Percentiles rank a stretch among this genome's conserved stretches.
Evolutionary conservation across 2,329 filamentous ascomycete genomes (phyloP).

Genomic region (Beauveria medogensis): DNA sequence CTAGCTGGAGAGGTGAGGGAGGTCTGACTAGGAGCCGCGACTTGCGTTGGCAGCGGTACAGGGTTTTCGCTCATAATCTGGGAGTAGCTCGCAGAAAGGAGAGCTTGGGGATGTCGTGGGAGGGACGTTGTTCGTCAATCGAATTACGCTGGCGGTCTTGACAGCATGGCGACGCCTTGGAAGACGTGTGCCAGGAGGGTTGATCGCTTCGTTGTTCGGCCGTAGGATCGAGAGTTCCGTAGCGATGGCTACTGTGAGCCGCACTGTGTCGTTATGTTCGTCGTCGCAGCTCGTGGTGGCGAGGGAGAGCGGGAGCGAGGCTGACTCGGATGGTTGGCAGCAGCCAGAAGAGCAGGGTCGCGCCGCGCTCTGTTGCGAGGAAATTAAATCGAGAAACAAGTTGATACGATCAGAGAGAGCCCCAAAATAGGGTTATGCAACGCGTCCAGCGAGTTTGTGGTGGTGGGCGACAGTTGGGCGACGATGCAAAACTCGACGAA

Average conservation of each 20-base stretch:
- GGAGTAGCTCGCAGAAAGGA: constrained; percentile 31
- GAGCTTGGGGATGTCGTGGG: constrained; percentile 18
- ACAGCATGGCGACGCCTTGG: constrained; percentile 51
- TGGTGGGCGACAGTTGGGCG: neutral
- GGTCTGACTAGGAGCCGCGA: constrained; percentile 47
- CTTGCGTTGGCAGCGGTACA: constrained; percentile 44
- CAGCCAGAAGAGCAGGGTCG: constrained; percentile 3
- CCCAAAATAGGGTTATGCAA: neutral
- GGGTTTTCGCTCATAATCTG: constrained; percentile 58
- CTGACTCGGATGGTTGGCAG: neutral
- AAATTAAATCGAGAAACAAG: neutral
- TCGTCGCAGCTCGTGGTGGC: neutral
- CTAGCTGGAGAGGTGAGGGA: constrained; percentile 28
- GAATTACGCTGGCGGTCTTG: constrained; percentile 44
- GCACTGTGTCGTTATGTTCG: neutral
- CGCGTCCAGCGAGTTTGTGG: neutral
- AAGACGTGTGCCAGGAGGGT: constrained; percentile 31
- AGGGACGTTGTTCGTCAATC: constrained; percentile 30
- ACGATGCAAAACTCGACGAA: neutral
- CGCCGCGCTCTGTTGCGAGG: neutral
- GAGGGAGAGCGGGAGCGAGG: neutral
- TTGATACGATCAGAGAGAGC: neutral
- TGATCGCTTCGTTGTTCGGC: constrained; percentile 6
- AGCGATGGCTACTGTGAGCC: neutral
- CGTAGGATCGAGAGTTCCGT: neutral